phyloP scores from a whole-genome alignment of 192 early-diverging fungal genomes.

The Dissophora globulifera region DNA sequence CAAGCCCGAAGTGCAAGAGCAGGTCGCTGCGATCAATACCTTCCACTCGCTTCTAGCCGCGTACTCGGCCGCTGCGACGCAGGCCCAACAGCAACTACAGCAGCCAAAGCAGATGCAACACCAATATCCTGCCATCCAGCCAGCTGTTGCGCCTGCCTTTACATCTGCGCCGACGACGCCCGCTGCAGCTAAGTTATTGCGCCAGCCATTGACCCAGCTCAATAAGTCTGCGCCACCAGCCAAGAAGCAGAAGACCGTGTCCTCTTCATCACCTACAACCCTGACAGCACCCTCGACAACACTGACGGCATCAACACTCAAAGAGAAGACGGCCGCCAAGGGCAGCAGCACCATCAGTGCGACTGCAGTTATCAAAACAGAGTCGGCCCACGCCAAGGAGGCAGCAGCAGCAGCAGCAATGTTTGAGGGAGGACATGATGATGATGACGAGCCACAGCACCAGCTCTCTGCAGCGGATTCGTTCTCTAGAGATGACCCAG shows the following conservation, averaged over 20 bases:
- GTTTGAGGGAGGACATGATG: neutral
- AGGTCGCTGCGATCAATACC: conserved; percentile 16
- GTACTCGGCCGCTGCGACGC: conserved; percentile 5
- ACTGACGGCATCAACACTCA: neutral
- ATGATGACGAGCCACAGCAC: neutral
- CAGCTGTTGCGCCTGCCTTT: neutral
- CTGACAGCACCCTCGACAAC: neutral
- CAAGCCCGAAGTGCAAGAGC: conserved; percentile 13
- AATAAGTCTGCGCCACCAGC: neutral
- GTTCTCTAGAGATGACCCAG: conserved; percentile 40
- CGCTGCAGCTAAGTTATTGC: conserved; percentile 37
- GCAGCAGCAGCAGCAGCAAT: neutral
- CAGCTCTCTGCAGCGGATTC: conserved; percentile 16
- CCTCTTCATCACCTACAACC: conserved; percentile 1
- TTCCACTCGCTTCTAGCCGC: conserved; percentile 35
- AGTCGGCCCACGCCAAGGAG: too few relatives aligned
- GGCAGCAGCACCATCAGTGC: too few relatives aligned
- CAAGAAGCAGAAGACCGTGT: conserved; percentile 17
- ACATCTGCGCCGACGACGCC: conserved; percentile 26
- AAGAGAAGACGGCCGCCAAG: neutral
- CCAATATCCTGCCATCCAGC: conserved; percentile 2
- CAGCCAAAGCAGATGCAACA: conserved; percentile 9
- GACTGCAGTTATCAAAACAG: too few relatives aligned
- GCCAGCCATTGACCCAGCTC: conserved; percentile 26
- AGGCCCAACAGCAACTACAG: conserved; percentile 10